Conservation (phyloP, 2,329 filamentous ascomycete genomes). For the Aschersonia sp. region DNA sequence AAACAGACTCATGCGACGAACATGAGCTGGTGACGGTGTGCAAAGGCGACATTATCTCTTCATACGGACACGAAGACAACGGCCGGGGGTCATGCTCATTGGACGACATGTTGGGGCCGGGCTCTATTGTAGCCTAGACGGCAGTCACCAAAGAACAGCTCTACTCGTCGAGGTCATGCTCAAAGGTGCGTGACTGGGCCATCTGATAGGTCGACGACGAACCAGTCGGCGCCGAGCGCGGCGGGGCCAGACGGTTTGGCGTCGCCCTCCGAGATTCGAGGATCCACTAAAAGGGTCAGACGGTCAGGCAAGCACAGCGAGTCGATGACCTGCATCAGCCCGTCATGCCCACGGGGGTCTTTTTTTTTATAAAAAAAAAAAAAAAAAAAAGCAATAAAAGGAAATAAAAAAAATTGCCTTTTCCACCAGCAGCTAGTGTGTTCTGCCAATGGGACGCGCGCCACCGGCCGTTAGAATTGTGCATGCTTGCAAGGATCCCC, state of each 20-base stretch:
- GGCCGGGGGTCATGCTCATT: neutral
- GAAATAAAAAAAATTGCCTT: no score
- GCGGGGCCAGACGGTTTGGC: slow-evolving; percentile 19
- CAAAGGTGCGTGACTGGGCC: slow-evolving; percentile 10
- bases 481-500: no score
- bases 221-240: slow-evolving; percentile 21
- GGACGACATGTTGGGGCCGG: neutral
- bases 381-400: no score
- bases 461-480: no score
- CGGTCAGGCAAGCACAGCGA: slow-evolving; percentile 20
- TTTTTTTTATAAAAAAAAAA: neutral
- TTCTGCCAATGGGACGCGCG: no score
- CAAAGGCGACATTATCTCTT: neutral
- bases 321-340: slow-evolving; percentile 25
- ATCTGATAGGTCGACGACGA: slow-evolving; percentile 18
- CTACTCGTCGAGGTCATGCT: slow-evolving; percentile 9
- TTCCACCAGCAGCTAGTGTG: no score
- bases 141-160: slow-evolving; percentile 5
- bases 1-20: neutral
- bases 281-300: slow-evolving; percentile 22
- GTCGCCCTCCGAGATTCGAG: slow-evolving; percentile 20
- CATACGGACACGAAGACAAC: neutral
- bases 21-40: neutral
- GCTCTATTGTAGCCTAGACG: slow-evolving; percentile 5
- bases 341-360: slow-evolving; percentile 8